Base-by-base conservation (phyloP, 108 stramenopile genomes). In the Pseudonitzschia multiseries region DNA sequence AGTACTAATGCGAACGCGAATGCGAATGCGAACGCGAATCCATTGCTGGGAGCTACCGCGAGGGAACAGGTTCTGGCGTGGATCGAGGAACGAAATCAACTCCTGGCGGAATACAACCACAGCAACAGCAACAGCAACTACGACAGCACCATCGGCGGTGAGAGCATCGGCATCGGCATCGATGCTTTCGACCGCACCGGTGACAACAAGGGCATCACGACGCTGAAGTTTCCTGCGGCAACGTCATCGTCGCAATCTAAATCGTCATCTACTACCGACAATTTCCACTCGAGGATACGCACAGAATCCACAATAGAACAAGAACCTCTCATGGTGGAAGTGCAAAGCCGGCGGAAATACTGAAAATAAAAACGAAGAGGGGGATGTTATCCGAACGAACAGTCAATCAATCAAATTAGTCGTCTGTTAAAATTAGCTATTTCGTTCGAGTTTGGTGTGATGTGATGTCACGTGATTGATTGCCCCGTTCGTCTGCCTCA, bases 321-420 rank as follows among this genome's bases (percentile, higher is more conserved):
- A 48, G 26, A 26, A 26, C 61, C 61, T 4, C 33, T 62, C n/a
- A 33, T 62, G 61, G 33, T 62, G 14, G 61, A 62, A 18, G 61
- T 62, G 20, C 61, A 62, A 40, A 62, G 61, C 18, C 61, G 61
- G 29, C 61, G 61, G 14, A 62, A 40, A 59, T 14, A 59, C 4
- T 14, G 12, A 48, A 14, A 18, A 5, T 2, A 48, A 14, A 14
- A 3, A 48, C 46, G 18, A 14, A 14, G 18, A 42, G 42, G 42
- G 42, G 10, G 8, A 42, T 10, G 10, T 10, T 10, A 14, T 48
- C 2, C 18, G 17, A 48, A 48, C 46, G 4, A 36, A 36, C 6
- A 36, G 6, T n/a, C n/a, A n/a, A n/a, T n/a, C n/a, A n/a, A n/a
- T n/a, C n/a, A n/a, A n/a, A n/a, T n/a, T n/a, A n/a, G n/a, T n/a